Conservation (phyloP, 2,329 filamentous ascomycete species). For the Bipolaris sorokiniana region DNA sequence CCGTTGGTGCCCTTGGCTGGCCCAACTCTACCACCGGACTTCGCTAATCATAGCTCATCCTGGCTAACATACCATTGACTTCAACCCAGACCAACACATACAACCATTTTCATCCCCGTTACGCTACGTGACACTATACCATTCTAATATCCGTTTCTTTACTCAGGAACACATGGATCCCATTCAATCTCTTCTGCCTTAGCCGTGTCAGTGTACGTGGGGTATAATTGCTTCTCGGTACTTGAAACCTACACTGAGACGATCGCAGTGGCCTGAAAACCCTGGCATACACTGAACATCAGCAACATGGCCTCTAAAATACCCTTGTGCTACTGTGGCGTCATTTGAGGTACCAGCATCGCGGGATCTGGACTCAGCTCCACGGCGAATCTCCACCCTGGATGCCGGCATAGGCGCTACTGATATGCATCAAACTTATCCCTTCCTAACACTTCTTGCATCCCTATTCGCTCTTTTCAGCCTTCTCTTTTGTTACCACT, state of each 20-base stretch:
- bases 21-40: conserved; percentile 14
- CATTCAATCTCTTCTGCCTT: not conserved
- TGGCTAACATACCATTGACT: conserved; percentile 7
- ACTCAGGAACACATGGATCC: not conserved
- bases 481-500: conserved; percentile 14
- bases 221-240: conserved; percentile 3
- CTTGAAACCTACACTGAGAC: conserved; percentile 10
- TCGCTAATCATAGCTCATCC: conserved; percentile 15
- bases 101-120: conserved; percentile 1
- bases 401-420: conserved; percentile 23
- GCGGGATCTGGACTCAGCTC: conserved; percentile 25
- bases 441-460: conserved; percentile 1
- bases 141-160: not conserved
- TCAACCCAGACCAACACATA: not conserved
- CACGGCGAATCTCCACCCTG: conserved; percentile 15
- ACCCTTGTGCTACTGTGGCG: conserved; percentile 23
- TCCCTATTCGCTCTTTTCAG: conserved; percentile 18
- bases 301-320: conserved; percentile 9
- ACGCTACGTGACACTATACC: not conserved
- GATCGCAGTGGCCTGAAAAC: not conserved
- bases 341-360: conserved; percentile 20
- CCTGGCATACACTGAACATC: conserved; percentile 7
- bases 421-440: conserved; percentile 15
- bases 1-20: not conserved
- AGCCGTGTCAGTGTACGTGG: not conserved